These are phyloP conservation scores for Mentha longifolia DNA, from an alignment of 257 asterid genomes.

Conservation along the genomic window DNA sequence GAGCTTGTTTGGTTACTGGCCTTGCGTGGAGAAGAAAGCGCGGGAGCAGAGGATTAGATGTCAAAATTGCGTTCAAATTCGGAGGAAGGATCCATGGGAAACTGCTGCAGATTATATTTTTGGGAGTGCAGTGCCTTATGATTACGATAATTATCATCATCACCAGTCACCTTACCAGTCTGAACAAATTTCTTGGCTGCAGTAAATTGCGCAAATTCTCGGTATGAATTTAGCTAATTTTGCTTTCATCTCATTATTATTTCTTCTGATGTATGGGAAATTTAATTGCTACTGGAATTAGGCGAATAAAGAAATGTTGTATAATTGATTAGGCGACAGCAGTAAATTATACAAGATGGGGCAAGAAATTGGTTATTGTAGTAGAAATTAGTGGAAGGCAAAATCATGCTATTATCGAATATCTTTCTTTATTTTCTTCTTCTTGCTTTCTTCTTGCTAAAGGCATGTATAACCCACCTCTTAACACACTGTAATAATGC, in stretches of 20 bases:
- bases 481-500: slow-evolving; percentile 24
- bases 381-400: slow-evolving; percentile 39
- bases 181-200: slow-evolving; percentile 27
- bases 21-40: slow-evolving; percentile 60
- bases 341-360: not conserved
- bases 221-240: not conserved
- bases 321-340: not conserved
- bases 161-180: slow-evolving; percentile 20
- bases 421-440: not conserved
- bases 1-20: slow-evolving; percentile 85
- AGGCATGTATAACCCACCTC: slow-evolving; percentile 29
- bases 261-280: not conserved
- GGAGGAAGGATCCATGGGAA: slow-evolving; percentile 61
- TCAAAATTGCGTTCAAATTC: slow-evolving; percentile 37
- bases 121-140: slow-evolving; percentile 52
- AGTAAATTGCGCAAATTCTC: not conserved
- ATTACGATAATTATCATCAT: slow-evolving; percentile 32
- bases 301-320: slow-evolving; percentile 2
- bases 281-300: not conserved
- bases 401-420: slow-evolving; percentile 35
- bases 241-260: not conserved
- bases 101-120: slow-evolving; percentile 76
- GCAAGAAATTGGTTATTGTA: not conserved
- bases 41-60: slow-evolving; percentile 35
- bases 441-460: slow-evolving; percentile 13